These are phyloP conservation scores for Phaeotremella fagi DNA, from an alignment of 768 basidiomycete species.

Conservation along the genomic window DNA sequence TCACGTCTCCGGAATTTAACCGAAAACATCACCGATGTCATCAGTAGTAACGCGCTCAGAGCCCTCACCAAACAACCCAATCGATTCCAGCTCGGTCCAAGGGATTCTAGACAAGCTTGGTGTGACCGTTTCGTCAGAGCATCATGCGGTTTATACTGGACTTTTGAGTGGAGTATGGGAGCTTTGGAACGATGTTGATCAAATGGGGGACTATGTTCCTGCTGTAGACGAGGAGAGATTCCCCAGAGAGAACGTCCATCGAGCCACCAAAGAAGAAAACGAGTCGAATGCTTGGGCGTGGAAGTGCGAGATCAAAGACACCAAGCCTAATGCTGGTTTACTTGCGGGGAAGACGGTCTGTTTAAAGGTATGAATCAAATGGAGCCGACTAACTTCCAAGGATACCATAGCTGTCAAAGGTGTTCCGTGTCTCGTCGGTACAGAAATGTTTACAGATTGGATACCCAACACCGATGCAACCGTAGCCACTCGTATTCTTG, in stretches of 20 bases:
- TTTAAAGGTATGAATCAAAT: constrained; percentile 43
- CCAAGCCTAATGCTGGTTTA: constrained; percentile 6
- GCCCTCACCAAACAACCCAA: no score
- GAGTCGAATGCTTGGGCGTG: constrained; percentile 15
- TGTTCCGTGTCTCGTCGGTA: constrained; percentile 52
- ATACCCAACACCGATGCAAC: constrained; percentile 49
- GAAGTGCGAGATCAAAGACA: not conserved
- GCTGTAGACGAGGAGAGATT: not conserved
- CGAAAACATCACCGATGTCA: no score
- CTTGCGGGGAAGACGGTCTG: constrained; percentile 49
- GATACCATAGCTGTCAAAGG: constrained; percentile 49
- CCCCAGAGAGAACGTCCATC: not conserved
- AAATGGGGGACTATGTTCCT: constrained; percentile 2
- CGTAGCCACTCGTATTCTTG: constrained; percentile 52
- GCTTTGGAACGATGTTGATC: not conserved
- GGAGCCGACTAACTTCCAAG: not conserved
- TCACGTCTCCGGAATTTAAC: no score
- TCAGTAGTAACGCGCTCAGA: no score
- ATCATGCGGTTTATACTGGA: not conserved
- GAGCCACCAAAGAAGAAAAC: constrained; percentile 18
- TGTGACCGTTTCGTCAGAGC: no score
- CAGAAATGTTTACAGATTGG: constrained; percentile 46
- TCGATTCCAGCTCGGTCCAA: no score
- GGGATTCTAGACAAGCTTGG: no score
- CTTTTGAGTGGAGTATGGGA: not conserved